Evolutionary conservation across 495 filamentous ascomycete species (phyloP), one percentile per base, ranked within the genome.

Genomic region (Penicillium psychrofluorescens): DNA sequence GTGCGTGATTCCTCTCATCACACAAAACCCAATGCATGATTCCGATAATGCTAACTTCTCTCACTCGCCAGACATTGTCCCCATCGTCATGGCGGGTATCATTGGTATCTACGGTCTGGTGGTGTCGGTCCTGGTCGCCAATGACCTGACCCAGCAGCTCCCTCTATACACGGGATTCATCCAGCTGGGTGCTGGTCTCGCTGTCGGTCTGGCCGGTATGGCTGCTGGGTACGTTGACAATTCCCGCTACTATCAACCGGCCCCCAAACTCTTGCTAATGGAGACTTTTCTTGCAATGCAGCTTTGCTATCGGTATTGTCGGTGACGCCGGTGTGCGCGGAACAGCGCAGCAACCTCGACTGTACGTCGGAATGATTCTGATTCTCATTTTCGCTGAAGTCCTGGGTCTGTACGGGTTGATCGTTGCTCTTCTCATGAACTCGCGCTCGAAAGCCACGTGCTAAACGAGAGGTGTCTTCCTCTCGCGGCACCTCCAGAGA

Each of bases 321-420:
- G 92, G 92, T 80, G 92, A 98, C 59, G 92, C 92, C 61, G 92
- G 92, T 88, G 92, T 98, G 50, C 86, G 92, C 57, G 92, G 92
- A 72, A 91, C 94, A 56, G 92, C 92, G 50, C 92, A 98, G 67
- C 92, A 98, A 69, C 94, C 92, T 38, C 79, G 90, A 59, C 81
- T 98, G 42, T 98, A 95, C 75, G 92, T 98, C 69, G 92, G 92
- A 76, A 98, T 98, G 92, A 97, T 98, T 75, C 73, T 98, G 61
- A 98, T 98, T 77, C 90, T 98, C 76, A 98, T 98, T 95, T 98
- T 98, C 77, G 92, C 94, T 60, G 92, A 97, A 95, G 92, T 97
- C 51, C 71, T 98, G 81, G 92, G 90, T 88, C 86, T 98, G 36
- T 98, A 98, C 74, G 92, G 92, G 54, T 75, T 98, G 55, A 98